Conservation (phyloP, 805 yeast species). For the Saccharomycopsis malanga region DNA sequence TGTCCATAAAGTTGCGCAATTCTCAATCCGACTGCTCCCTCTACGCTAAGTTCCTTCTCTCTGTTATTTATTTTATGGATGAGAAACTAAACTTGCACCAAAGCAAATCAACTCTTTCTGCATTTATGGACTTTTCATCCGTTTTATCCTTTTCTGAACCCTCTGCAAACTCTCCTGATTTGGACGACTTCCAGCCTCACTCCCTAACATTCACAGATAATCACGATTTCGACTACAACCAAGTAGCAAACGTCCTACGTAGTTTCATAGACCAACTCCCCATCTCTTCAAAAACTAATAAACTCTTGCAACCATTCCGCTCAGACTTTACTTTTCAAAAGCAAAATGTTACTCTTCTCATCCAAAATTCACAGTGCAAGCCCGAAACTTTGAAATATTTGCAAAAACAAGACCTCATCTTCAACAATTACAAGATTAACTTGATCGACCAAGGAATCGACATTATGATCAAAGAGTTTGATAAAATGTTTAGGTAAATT, state of each 20-base stretch:
- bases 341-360: not conserved
- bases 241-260: conserved; percentile 9
- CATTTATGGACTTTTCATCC: not conserved
- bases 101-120: not conserved
- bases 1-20: conserved; percentile 3
- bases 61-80: conserved; percentile 14
- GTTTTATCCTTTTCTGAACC: not conserved
- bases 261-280: conserved; percentile 15
- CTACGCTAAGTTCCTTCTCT: conserved; percentile 11
- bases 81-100: conserved; percentile 2
- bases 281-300: conserved; percentile 7
- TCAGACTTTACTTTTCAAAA: not conserved
- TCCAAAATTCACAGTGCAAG: conserved; percentile 5
- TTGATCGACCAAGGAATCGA: conserved; percentile 15
- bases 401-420: conserved; percentile 8
- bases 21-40: not conserved
- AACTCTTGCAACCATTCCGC: not conserved
- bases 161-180: not conserved
- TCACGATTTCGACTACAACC: conserved; percentile 14
- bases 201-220: not conserved
- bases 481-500: conserved; percentile 17
- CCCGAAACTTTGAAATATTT: conserved; percentile 17
- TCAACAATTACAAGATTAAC: conserved; percentile 18
- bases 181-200: not conserved
- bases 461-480: conserved; percentile 15